Evolutionary conservation across 164 flowering plant species (phyloP).

Genomic region (Berberis vulgaris): DNA sequence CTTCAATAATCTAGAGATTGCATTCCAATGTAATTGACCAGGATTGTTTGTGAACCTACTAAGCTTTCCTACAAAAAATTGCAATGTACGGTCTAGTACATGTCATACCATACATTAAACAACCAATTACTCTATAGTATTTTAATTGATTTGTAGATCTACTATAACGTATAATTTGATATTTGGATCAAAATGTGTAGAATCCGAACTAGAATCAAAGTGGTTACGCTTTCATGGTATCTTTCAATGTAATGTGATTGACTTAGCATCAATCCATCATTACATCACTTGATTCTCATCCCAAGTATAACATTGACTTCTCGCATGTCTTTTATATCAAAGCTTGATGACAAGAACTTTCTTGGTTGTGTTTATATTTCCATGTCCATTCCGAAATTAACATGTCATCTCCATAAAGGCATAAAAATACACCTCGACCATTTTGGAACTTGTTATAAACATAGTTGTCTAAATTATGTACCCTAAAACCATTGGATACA

Average conservation of each 20-base stretch:
- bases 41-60: no score
- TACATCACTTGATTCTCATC: no score
- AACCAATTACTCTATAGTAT: neutral
- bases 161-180: neutral
- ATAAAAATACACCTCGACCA: neutral
- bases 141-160: neutral
- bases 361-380: neutral
- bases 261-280: neutral
- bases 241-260: neutral
- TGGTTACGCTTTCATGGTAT: neutral
- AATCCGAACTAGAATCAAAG: neutral
- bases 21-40: no score
- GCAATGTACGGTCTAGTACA: neutral
- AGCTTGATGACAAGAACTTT: neutral
- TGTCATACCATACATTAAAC: neutral
- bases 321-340: no score
- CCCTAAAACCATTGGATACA: no score
- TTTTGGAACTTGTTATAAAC: no score
- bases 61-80: neutral
- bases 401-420: neutral
- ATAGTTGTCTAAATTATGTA: no score
- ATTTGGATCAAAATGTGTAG: neutral
- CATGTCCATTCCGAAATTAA: neutral
- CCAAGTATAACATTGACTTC: neutral
- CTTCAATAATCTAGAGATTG: no score